Evolutionary conservation across 1,284 basidiomycete species (phyloP).

Genomic region (Omphalotus olearius): DNA sequence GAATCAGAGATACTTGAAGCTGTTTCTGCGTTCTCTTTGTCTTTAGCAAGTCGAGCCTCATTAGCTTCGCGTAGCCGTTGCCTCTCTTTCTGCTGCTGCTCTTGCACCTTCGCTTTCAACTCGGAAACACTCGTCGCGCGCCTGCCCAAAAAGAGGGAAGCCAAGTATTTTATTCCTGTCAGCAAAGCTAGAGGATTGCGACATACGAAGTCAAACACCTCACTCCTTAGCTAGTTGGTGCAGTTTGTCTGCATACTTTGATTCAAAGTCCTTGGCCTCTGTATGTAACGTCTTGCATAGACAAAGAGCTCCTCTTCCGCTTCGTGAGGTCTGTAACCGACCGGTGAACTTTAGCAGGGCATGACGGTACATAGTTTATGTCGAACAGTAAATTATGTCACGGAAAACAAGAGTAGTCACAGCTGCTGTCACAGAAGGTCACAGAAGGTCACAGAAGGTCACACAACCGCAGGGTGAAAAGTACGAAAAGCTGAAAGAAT

Average conservation of each 20-base stretch:
- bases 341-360: no score
- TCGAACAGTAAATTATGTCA: no score
- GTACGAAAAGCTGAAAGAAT: no score
- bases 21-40: conserved; percentile 9
- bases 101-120: conserved; percentile 33
- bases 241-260: conserved; percentile 34
- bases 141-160: conserved; percentile 24
- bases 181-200: conserved; percentile 15
- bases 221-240: conserved; percentile 31
- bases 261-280: conserved; percentile 10
- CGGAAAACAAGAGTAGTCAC: no score
- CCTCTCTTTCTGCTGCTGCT: conserved; percentile 26
- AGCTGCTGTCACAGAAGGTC: no score
- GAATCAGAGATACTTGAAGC: neutral
- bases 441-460: no score
- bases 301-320: no score
- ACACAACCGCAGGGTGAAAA: no score
- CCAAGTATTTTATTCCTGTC: neutral
- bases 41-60: conserved; percentile 12
- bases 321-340: no score
- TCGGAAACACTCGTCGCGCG: conserved; percentile 38
- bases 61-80: conserved; percentile 17
- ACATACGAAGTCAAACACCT: conserved; percentile 19
- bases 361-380: no score
- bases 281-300: neutral